Evolutionary conservation across 495 filamentous ascomycete species (phyloP), one percentile per base, ranked within the genome.

Genomic region (Podospora fimiseda): DNA sequence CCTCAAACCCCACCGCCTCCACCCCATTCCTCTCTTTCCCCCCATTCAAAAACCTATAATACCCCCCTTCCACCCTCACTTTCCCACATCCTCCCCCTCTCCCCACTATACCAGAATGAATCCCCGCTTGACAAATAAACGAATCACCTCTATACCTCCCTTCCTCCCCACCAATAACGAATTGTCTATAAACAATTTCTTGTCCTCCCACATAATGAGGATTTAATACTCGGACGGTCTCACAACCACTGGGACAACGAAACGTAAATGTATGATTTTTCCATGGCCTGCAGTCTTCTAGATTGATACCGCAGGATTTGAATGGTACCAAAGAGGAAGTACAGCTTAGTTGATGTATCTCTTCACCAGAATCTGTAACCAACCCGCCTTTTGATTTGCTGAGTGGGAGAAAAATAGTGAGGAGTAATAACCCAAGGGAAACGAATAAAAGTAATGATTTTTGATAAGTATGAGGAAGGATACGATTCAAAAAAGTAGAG

Each of bases 211-310:
- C 85, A 2, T 82, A 80, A 55, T 83, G 76, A 13, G 85, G 84
- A 51, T 89, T 84, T 37, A 88, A 67, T 9, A 90, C 74, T 54
- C 75, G 76, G n/a, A 77, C 69, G 52, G 76, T 72, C 19, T 71
- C 72, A 63, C 89, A 95, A 59, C 83, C 83, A 1, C 85, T 83
- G 21, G 87, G 85, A 60, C 89, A 95, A 42, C 86, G 77, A 61
- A 95, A 93, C n/a, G 86, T 74, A 51, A 88, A 75, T 2, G 74
- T 76, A 43, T 74, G 74, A 56, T 82, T 80, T 21, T 75, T 73
- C 57, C 93, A 95, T 0, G 89, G 89, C 16, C 82, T 78, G 69
- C 89, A 95, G 55, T 80, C 70, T 43, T 82, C 80, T 15, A 89
- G 89, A 59, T 93, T 80, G 3, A 92, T 57, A 11, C 89, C 89